These are phyloP conservation scores for Pseudogymnoascus sp. DNA, from an alignment of 2,329 filamentous ascomycete genomes.

Conservation along the genomic window DNA sequence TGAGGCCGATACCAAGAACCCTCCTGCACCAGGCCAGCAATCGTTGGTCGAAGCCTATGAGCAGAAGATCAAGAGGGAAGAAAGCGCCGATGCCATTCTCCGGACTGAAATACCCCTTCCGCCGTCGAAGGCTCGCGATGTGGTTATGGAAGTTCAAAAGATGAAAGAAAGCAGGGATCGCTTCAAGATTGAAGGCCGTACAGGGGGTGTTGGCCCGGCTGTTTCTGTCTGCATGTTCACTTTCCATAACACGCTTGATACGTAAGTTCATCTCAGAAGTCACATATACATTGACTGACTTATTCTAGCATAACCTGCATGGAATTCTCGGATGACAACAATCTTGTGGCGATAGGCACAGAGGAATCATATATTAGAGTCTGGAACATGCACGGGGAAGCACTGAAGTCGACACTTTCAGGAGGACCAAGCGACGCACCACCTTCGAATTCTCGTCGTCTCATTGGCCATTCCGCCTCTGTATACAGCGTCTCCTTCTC, in stretches of 20 bases:
- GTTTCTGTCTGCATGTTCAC: slow-evolving; percentile 96
- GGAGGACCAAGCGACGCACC: slow-evolving; percentile 54
- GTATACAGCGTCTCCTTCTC: slow-evolving; percentile 90
- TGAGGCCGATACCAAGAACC: slow-evolving; percentile 74
- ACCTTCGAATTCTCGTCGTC: slow-evolving; percentile 64
- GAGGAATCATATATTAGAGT: slow-evolving; percentile 93
- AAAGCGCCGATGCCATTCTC: slow-evolving; percentile 74
- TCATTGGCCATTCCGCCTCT: slow-evolving; percentile 83
- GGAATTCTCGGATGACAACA: slow-evolving; percentile 88
- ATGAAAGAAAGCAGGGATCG: slow-evolving; percentile 88
- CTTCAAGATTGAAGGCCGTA: slow-evolving; percentile 79
- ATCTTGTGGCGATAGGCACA: slow-evolving; percentile 81
- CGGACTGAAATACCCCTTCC: slow-evolving; percentile 79
- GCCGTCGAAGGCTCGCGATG: slow-evolving; percentile 80
- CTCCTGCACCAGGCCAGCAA: slow-evolving; percentile 62
- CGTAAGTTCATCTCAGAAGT: slow-evolving; percentile 46
- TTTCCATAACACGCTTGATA: slow-evolving; percentile 92
- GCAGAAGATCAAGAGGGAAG: slow-evolving; percentile 79
- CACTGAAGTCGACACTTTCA: slow-evolving; percentile 63
- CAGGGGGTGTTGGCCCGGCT: slow-evolving; percentile 73
- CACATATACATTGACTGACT: slow-evolving; percentile 16
- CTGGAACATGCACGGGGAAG: slow-evolving; percentile 82
- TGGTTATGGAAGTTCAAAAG: slow-evolving; percentile 89
- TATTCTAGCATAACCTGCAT: slow-evolving; percentile 71
- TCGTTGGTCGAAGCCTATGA: slow-evolving; percentile 84